Conservation (phyloP, 495 filamentous ascomycete species). For the Annulohypoxylon stygium region DNA sequence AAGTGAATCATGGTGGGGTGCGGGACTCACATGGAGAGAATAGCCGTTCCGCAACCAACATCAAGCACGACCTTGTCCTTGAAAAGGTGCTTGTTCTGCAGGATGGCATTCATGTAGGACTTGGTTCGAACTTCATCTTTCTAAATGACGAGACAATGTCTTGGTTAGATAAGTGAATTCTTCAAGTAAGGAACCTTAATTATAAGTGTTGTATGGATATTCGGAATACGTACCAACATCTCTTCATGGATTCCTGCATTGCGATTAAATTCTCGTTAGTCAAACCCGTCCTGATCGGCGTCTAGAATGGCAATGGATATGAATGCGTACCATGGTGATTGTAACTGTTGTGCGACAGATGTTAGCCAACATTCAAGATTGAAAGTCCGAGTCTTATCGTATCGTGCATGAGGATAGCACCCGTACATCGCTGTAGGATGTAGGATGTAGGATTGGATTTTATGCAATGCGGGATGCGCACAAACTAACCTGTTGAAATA, state of each 20-base stretch:
- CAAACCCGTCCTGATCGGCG: conserved; percentile 19
- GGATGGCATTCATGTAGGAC: conserved; percentile 96
- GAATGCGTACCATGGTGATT: conserved; percentile 88
- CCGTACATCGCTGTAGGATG: conserved; percentile 21
- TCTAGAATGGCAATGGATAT: conserved; percentile 21
- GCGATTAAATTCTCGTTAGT: conserved; percentile 50
- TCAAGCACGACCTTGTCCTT: conserved; percentile 91
- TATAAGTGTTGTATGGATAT: conserved; percentile 1
- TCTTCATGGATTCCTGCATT: conserved; percentile 91
- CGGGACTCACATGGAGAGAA: conserved; percentile 79
- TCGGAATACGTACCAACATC: conserved; percentile 83
- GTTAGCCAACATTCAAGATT: conserved; percentile 39
- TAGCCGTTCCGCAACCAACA: conserved; percentile 92
- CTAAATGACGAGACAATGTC: conserved; percentile 57
- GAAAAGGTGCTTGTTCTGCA: conserved; percentile 92
- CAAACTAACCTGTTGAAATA: conserved; percentile 91
- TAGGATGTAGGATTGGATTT: neutral
- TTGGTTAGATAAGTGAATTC: conserved; percentile 34
- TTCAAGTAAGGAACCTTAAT: conserved; percentile 16
- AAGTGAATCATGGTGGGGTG: neutral
- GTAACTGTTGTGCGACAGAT: conserved; percentile 71
- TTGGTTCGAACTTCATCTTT: conserved; percentile 98
- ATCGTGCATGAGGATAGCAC: conserved; percentile 10
- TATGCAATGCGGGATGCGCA: conserved; percentile 27
- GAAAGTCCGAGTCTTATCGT: conserved; percentile 18